phyloP scores from a whole-genome alignment of 345 rosid genomes.

The Cochlearia excelsa region DNA sequence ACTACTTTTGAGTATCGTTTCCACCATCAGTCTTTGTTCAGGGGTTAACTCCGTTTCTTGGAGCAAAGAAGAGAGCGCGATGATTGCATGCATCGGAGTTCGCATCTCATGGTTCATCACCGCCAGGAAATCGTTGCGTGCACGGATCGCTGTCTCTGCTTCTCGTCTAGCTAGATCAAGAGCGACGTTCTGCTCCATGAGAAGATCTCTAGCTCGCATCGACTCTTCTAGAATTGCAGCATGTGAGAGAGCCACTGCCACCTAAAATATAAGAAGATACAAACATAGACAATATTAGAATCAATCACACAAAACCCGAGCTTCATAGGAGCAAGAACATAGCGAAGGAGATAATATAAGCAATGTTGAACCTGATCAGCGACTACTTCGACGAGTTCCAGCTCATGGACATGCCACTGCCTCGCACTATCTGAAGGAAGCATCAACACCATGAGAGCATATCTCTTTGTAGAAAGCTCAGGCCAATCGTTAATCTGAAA shows the following conservation, averaged over 20 bases:
- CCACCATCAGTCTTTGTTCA: constrained; percentile 95
- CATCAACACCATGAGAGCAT: constrained; percentile 96
- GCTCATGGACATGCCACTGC: constrained; percentile 96
- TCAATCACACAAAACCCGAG: neutral
- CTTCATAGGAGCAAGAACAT: neutral
- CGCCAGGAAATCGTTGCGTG: constrained; percentile 95
- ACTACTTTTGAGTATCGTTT: constrained; percentile 91
- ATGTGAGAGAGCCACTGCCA: constrained; percentile 97
- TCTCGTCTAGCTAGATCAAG: constrained; percentile 91
- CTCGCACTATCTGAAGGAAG: constrained; percentile 98
- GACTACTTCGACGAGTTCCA: constrained; percentile 98
- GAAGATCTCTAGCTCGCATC: constrained; percentile 96
- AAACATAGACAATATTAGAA: constrained; percentile 7
- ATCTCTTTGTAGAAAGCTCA: constrained; percentile 88
- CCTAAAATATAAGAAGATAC: constrained; percentile 45
- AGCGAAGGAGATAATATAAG: neutral
- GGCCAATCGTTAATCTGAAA: constrained; percentile 99
- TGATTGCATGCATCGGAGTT: constrained; percentile 96
- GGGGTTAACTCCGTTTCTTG: constrained; percentile 94
- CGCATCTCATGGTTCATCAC: constrained; percentile 99
- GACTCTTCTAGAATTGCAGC: constrained; percentile 99
- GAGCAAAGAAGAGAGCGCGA: constrained; percentile 93
- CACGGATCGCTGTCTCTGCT: constrained; percentile 93
- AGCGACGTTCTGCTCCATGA: constrained; percentile 92
- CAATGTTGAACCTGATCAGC: constrained; percentile 80